Conservation (phyloP, 139 green algal species). For the Micractinium sp. region DNA sequence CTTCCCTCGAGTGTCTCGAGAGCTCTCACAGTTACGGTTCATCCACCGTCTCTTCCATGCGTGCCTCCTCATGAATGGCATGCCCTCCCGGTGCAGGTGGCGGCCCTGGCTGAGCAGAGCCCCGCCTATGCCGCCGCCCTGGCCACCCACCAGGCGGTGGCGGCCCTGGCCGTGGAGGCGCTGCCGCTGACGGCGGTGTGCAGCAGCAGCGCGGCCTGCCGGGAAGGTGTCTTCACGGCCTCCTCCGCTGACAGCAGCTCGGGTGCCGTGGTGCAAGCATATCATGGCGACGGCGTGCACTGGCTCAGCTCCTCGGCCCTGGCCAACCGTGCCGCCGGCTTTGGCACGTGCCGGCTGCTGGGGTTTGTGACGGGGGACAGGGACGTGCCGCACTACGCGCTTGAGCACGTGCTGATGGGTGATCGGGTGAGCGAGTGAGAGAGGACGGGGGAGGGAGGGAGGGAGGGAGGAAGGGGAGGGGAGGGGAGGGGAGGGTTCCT, state of each 20-base stretch:
- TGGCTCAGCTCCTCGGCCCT: conserved; percentile 19
- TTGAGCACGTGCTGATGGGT: conserved; percentile 12
- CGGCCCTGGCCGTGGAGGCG: background rate
- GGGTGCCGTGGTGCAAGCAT: background rate
- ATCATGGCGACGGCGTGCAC: background rate
- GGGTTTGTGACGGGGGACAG: background rate
- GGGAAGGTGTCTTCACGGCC: background rate
- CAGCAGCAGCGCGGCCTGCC: background rate
- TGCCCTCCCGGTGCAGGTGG: background rate
- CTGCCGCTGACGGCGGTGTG: background rate
- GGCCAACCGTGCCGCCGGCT: background rate
- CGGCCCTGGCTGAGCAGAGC: background rate
- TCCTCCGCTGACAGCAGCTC: background rate
- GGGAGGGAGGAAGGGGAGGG: no score
- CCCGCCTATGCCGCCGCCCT: background rate
- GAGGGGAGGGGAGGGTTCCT: no score
- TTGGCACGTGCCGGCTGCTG: background rate
- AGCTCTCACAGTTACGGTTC: no score
- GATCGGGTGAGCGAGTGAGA: no score
- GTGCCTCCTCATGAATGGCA: no score
- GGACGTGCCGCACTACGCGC: conserved; percentile 8
- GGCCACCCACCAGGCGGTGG: background rate
- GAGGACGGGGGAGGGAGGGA: no score
- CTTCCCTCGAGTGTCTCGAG: no score
- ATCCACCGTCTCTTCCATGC: no score